These are phyloP conservation scores for Fusarium solani-melongenae DNA, from an alignment of 2,329 filamentous ascomycete genomes.

Conservation along the genomic window DNA sequence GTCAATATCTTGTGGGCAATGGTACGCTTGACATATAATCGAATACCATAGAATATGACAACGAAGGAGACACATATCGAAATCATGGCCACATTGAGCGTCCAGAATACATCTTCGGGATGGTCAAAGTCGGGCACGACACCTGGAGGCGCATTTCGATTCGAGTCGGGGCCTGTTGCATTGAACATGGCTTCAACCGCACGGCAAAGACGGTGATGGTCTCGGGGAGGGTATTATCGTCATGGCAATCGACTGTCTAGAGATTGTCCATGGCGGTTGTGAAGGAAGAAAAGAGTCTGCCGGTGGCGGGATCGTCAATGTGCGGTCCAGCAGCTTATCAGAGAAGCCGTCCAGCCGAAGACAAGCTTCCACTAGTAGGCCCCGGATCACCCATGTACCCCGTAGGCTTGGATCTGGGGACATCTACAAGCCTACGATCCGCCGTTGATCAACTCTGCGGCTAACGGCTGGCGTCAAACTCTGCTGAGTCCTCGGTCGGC, in stretches of 20 bases:
- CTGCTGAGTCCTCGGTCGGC: neutral
- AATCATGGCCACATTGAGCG: slow-evolving; percentile 26
- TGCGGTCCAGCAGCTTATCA: neutral
- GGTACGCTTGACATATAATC: slow-evolving; percentile 29
- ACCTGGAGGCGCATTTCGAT: slow-evolving; percentile 34
- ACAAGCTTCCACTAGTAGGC: neutral
- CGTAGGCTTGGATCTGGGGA: neutral
- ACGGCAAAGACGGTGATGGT: neutral
- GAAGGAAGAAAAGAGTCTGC: neutral
- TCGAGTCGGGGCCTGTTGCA: slow-evolving; percentile 39
- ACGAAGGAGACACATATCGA: slow-evolving; percentile 22
- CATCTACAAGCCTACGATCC: neutral
- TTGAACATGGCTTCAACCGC: slow-evolving; percentile 35
- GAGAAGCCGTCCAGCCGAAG: neutral
- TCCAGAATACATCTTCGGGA: slow-evolving; percentile 35
- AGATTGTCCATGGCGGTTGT: neutral
- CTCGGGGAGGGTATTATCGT: neutral
- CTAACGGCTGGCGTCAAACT: slow-evolving; percentile 7
- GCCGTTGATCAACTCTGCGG: neutral
- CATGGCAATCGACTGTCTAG: slow-evolving; percentile 9
- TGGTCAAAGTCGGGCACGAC: slow-evolving; percentile 27
- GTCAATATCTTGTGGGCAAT: slow-evolving; percentile 20
- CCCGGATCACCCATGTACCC: neutral
- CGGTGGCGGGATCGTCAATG: neutral
- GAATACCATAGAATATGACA: slow-evolving; percentile 17